Conservation (phyloP, 768 basidiomycete genomes). For the Collybia sordida region DNA sequence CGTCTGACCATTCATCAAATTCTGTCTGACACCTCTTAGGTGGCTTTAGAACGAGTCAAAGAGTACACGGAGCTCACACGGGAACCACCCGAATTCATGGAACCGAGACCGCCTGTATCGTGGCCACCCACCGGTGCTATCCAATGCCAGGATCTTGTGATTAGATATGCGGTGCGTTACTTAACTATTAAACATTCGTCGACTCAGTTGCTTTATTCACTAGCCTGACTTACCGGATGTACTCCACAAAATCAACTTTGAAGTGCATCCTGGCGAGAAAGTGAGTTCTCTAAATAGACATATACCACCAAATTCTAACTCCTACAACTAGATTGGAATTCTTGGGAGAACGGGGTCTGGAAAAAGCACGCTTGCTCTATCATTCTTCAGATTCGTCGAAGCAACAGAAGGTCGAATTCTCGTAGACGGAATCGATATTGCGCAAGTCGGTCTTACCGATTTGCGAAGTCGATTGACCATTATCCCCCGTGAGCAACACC, state of each 20-base stretch:
- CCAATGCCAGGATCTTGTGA: constrained; percentile 70
- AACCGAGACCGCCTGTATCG: constrained; percentile 72
- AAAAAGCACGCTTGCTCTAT: constrained; percentile 78
- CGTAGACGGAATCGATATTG: constrained; percentile 76
- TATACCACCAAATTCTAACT: too few relatives aligned
- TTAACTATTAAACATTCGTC: not conserved
- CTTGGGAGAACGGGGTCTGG: constrained; percentile 73
- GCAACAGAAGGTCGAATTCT: constrained; percentile 71
- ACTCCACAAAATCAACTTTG: constrained; percentile 75
- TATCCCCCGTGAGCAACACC: constrained; percentile 56
- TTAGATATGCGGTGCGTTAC: constrained; percentile 70
- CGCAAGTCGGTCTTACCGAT: constrained; percentile 77
- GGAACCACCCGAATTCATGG: constrained; percentile 82
- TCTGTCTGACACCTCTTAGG: too few relatives aligned
- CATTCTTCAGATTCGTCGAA: constrained; percentile 88
- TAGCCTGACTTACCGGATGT: constrained; percentile 87
- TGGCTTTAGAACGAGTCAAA: constrained; percentile 85
- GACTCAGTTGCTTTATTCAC: not conserved
- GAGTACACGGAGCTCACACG: constrained; percentile 80
- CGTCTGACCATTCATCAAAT: too few relatives aligned
- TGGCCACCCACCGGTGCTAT: constrained; percentile 80
- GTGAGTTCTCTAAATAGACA: constrained; percentile 29
- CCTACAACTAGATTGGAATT: constrained; percentile 55
- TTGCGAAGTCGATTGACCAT: constrained; percentile 70
- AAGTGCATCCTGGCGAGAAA: constrained; percentile 74